Conservation (phyloP, 352 stramenopile species). For the Phytophthora aleatoria region DNA sequence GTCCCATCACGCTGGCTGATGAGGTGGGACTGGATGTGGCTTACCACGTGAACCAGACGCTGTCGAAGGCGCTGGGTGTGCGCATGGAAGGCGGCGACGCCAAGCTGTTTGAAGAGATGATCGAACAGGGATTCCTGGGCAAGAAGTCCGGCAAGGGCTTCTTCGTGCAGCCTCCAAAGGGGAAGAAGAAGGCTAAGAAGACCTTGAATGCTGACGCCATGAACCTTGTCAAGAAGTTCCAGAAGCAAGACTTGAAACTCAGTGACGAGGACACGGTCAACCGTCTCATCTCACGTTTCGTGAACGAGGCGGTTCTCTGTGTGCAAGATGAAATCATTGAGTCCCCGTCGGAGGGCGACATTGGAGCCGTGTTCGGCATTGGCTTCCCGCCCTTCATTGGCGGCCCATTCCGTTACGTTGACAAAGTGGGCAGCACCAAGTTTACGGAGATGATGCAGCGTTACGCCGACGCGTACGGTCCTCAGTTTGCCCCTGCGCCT, state of each 20-base stretch:
- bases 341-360: conserved; percentile 96
- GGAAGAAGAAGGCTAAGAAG: conserved; percentile 87
- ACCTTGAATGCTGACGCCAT: conserved; percentile 89
- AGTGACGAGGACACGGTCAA: conserved; percentile 91
- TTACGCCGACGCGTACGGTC: conserved; percentile 95
- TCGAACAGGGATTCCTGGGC: conserved; percentile 94
- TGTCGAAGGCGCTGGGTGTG: conserved; percentile 95
- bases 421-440: conserved; percentile 92
- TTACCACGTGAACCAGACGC: conserved; percentile 92
- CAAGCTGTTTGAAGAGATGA: conserved; percentile 95
- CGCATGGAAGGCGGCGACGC: conserved; percentile 93
- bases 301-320: conserved; percentile 98
- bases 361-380: conserved; percentile 98
- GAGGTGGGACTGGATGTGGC: conserved; percentile 98
- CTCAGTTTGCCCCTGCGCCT: conserved; percentile 96
- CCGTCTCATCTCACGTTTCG: conserved; percentile 94
- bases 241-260: conserved; percentile 79
- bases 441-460: conserved; percentile 97
- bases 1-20: conserved; percentile 96
- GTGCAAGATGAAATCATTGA: conserved; percentile 98
- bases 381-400: conserved; percentile 98
- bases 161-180: conserved; percentile 94
- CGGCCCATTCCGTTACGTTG: conserved; percentile 96
- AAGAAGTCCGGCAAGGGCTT: conserved; percentile 98
- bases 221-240: conserved; percentile 81